A percentile compares a stretch with the other conserved stretches of the same genome.
Evolutionary conservation across 2,329 filamentous ascomycete species (phyloP).

Genomic region (Leptographium galeiforme): DNA sequence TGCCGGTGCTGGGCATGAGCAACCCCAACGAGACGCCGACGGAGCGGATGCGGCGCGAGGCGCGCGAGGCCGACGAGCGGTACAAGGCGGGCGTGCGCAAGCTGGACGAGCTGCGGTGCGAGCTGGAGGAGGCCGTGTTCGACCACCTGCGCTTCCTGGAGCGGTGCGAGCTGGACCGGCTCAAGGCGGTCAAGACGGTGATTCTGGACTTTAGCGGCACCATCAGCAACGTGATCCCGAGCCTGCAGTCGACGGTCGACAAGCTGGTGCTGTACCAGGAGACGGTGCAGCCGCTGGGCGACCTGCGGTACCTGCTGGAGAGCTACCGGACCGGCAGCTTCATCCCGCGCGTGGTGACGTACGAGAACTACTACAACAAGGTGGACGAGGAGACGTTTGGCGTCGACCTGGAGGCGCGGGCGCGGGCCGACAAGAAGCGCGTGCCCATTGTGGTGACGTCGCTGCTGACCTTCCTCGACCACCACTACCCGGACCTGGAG

Average conservation of each 20-base stretch:
- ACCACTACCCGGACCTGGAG: slow-evolving; percentile 94
- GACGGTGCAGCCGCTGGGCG: slow-evolving; percentile 85
- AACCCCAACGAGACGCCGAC: slow-evolving; percentile 88
- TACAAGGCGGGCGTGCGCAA: slow-evolving; percentile 81
- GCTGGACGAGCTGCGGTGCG: slow-evolving; percentile 81
- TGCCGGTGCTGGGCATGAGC: slow-evolving; percentile 76
- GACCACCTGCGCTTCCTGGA: slow-evolving; percentile 91
- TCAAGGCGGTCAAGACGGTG: slow-evolving; percentile 97
- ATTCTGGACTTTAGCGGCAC: slow-evolving; percentile 95
- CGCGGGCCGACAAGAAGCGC: slow-evolving; percentile 85
- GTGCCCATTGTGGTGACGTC: slow-evolving; percentile 88
- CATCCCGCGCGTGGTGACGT: slow-evolving; percentile 76
- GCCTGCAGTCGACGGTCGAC: slow-evolving; percentile 87
- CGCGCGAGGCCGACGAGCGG: slow-evolving; percentile 77
- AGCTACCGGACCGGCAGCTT: slow-evolving; percentile 95
- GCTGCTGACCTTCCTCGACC: slow-evolving; percentile 86
- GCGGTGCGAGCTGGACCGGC: slow-evolving; percentile 85
- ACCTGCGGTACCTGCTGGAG: slow-evolving; percentile 86
- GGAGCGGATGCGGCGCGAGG: slow-evolving; percentile 78
- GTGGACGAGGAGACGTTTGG: slow-evolving; percentile 97
- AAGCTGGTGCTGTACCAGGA: slow-evolving; percentile 99
- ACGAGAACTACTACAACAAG: slow-evolving; percentile 98
- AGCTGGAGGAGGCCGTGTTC: slow-evolving; percentile 89
- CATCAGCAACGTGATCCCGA: slow-evolving; percentile 95
- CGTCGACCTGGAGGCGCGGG: slow-evolving; percentile 90